phyloP scores from a whole-genome alignment of 768 basidiomycete genomes.

The Tricholomella constricta region DNA sequence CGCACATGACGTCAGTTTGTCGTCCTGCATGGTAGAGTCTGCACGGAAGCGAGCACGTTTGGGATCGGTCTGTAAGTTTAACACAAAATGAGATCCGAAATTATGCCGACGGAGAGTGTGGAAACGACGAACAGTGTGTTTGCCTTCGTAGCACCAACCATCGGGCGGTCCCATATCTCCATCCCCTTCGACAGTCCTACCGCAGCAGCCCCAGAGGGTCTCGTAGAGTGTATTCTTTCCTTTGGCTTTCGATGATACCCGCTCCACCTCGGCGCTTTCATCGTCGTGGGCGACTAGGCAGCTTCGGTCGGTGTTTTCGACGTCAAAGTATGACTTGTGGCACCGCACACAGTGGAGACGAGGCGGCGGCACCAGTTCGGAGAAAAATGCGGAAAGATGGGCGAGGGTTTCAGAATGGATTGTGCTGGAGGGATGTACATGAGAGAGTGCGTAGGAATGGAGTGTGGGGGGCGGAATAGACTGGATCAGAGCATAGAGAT shows the following conservation, averaged over 20 bases:
- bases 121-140: conserved; percentile 61
- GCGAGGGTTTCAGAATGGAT: conserved; percentile 40
- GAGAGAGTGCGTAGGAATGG: conserved; percentile 60
- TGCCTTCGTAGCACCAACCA: conserved; percentile 86
- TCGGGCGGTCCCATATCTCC: conserved; percentile 84
- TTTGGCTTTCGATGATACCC: conserved; percentile 40
- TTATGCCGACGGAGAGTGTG: neutral
- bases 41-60: conserved; percentile 80
- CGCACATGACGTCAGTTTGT: conserved; percentile 67
- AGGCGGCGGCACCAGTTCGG: conserved; percentile 64
- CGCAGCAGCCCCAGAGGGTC: conserved; percentile 76
- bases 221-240: conserved; percentile 41
- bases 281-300: conserved; percentile 79
- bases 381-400: conserved; percentile 59
- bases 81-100: conserved; percentile 7
- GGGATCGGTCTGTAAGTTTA: conserved; percentile 60
- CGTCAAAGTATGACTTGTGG: conserved; percentile 66
- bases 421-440: conserved; percentile 46
- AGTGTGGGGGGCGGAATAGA: conserved; percentile 69
- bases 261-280: conserved; percentile 75
- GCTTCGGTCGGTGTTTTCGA: conserved; percentile 72
- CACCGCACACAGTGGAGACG: conserved; percentile 75
- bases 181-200: conserved; percentile 68
- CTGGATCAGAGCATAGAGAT: conserved; percentile 52
- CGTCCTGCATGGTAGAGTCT: conserved; percentile 67